Evolutionary conservation across 2,329 filamentous ascomycete species (phyloP).

Genomic region (Alternaria longipes): DNA sequence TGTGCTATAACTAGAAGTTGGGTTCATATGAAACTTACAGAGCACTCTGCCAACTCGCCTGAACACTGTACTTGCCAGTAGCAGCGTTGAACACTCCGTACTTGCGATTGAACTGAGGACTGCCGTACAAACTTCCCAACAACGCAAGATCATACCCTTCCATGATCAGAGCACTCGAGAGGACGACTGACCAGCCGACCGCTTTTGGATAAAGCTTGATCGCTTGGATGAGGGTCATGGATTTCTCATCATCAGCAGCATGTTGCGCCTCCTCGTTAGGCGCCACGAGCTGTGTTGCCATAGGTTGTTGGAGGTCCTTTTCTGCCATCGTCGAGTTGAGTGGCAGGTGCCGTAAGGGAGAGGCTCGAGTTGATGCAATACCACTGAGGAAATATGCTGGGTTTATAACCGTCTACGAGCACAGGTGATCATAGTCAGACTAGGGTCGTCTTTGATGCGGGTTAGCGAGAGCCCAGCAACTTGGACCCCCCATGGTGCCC

Average conservation of each 20-base stretch:
- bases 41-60: constrained; percentile 56
- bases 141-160: constrained; percentile 85
- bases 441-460: constrained; percentile 17
- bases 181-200: constrained; percentile 80
- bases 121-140: constrained; percentile 76
- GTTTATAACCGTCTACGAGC: constrained; percentile 24
- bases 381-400: not conserved
- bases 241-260: constrained; percentile 56
- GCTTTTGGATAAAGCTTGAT: constrained; percentile 85
- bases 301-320: constrained; percentile 26
- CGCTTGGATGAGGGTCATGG: constrained; percentile 71
- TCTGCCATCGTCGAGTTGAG: constrained; percentile 29
- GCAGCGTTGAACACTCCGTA: constrained; percentile 51
- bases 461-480: constrained; percentile 27
- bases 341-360: not conserved
- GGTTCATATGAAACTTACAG: constrained; percentile 34
- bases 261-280: constrained; percentile 44
- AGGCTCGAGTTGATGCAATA: not conserved
- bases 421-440: constrained; percentile 26
- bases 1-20: not conserved
- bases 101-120: constrained; percentile 55
- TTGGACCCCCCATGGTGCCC: constrained; percentile 24
- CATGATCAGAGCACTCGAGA: constrained; percentile 88
- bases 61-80: constrained; percentile 50
- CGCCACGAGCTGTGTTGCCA: constrained; percentile 21